Base-by-base conservation (phyloP, 306 rosid species). In the Pueraria montana region DNA sequence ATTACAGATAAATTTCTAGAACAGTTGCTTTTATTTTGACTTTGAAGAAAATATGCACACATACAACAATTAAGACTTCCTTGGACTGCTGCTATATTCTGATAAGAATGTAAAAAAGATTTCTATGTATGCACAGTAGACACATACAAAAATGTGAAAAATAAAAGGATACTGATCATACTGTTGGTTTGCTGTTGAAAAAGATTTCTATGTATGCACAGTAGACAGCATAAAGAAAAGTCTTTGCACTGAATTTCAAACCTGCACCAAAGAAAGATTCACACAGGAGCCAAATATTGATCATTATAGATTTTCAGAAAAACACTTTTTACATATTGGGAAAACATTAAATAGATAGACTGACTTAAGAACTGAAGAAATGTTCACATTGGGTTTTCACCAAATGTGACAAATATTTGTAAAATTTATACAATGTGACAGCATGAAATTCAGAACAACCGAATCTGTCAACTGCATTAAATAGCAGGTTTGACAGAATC, bases 351-450 rank as follows among this genome's bases (percentile, higher is more conserved):
- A 80, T 72, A 82, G 83, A 90, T 82, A 83, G 81, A 79, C 77
- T 72, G 71, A 83, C 77, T 87, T 79, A 74, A 79, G 89, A 80
- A 72, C 85, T 40, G 85, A 85, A 90, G 93, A 90, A 87, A 80
- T 86, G 97, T 93, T 91, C 94, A 91, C 96, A 86, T 78, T 84
- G 87, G 93, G 72, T 82, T 90, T 89, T 73, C 64, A 82, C 89
- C 95, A 84, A 82, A 89, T 87, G 91, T 82, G 97, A 89, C 90
- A 95, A 79, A 75, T 88, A 88, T 90, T 91, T 88, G 87, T 84
- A 85, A 87, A 84, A 84, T 91, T 91, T 91, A 95, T 93, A 90
- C 97, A 94, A 89, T 82, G 88, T 87, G 84, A 84, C 86, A 84
- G 84, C 84, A 90, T 82, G 86, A 91, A 93, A 90, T 89, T 86